Conservation (phyloP, 148 eudicot genomes). For the Camellia granthamiana region DNA sequence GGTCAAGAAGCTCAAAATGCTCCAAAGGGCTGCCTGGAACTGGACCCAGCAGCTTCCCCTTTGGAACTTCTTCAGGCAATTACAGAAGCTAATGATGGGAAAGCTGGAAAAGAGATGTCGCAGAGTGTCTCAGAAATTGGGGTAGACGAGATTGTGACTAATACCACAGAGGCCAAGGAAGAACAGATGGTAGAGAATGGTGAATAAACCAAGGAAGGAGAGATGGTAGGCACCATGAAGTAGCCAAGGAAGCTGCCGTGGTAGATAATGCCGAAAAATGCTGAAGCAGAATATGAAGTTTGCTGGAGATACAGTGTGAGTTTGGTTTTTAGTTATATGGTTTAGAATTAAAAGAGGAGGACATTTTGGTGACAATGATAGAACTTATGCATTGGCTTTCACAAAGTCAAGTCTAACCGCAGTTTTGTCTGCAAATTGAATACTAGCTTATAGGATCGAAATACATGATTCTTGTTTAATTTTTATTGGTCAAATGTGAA, state of each 20-base stretch:
- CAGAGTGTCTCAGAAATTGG: background rate
- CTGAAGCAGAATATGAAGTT: background rate
- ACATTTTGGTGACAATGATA: background rate
- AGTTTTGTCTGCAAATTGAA: slow-evolving; percentile 13
- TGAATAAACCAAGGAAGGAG: slow-evolving; percentile 2
- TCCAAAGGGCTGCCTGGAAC: slow-evolving; percentile 44
- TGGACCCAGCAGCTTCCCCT: slow-evolving; percentile 58
- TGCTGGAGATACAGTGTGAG: background rate
- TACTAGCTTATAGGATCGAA: background rate
- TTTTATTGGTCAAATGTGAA: background rate
- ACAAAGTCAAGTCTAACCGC: slow-evolving; percentile 5
- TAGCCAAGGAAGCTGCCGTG: slow-evolving; percentile 12
- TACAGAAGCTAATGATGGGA: slow-evolving; percentile 11
- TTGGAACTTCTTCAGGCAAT: slow-evolving; percentile 39
- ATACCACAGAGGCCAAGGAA: background rate
- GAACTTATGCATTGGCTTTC: background rate
- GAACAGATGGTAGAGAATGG: background rate
- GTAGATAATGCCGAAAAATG: background rate
- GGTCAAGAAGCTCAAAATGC: slow-evolving; percentile 43
- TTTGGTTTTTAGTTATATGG: background rate
- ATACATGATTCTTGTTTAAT: slow-evolving; percentile 13
- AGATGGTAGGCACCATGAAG: background rate
- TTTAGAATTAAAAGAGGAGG: background rate
- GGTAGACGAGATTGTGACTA: background rate
- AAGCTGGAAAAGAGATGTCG: background rate